These are phyloP conservation scores for Cicer judaicum DNA, from an alignment of 306 rosid species.

Conservation along the genomic window DNA sequence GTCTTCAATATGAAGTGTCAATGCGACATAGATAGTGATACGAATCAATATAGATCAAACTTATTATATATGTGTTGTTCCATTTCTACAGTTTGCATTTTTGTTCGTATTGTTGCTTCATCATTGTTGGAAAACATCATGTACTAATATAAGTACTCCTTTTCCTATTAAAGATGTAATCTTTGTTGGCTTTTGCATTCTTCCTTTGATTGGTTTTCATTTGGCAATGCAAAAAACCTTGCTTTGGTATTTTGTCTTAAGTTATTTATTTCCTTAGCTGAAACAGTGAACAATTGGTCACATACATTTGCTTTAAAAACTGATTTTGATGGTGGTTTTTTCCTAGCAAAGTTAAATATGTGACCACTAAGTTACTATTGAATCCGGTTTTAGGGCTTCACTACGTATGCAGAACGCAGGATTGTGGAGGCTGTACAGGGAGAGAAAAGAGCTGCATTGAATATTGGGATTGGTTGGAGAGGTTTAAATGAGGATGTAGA, in stretches of 20 bases:
- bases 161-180: not conserved
- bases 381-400: conserved; percentile 70
- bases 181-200: conserved; percentile 16
- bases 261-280: not conserved
- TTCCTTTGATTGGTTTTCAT: conserved; percentile 5
- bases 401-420: conserved; percentile 92
- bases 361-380: conserved; percentile 10
- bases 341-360: not conserved
- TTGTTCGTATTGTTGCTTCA: conserved; percentile 3
- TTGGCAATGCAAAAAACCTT: conserved; percentile 22
- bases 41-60: not conserved
- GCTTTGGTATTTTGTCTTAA: not conserved
- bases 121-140: conserved; percentile 5
- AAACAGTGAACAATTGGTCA: not conserved
- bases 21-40: too few species aligned
- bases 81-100: not conserved
- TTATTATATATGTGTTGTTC: not conserved
- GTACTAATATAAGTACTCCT: not conserved
- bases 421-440: conserved; percentile 96
- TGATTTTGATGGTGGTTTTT: not conserved
- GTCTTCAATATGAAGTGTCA: too few species aligned
- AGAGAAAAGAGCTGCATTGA: conserved; percentile 71
- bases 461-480: conserved; percentile 89
- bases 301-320: conserved; percentile 14
- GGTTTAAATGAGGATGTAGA: conserved; percentile 74